A percentile compares a stretch with the other conserved stretches of the same genome.
Conservation (phyloP, 768 basidiomycete species). For the Lactifluus pinguis region DNA sequence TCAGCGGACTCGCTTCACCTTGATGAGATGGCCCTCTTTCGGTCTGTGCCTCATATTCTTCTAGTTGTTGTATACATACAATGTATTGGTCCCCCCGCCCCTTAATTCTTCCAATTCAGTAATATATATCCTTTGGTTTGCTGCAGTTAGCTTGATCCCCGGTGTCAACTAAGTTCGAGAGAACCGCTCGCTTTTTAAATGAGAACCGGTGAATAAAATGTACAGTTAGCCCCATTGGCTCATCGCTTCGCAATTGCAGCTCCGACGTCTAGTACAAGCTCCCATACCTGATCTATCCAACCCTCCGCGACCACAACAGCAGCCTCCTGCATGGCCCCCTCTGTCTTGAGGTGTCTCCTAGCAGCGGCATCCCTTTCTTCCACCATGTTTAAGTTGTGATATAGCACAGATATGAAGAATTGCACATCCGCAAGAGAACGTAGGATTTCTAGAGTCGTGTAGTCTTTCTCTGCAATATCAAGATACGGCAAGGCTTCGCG, state of each 20-base stretch:
- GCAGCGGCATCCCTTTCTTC: conserved; percentile 48
- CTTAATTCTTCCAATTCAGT: background rate
- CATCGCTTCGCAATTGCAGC: conserved; percentile 38
- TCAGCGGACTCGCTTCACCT: conserved; percentile 25
- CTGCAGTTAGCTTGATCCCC: background rate
- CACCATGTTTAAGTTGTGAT: conserved; percentile 55
- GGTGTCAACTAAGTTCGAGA: background rate
- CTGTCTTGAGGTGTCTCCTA: conserved; percentile 38
- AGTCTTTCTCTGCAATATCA: conserved; percentile 57
- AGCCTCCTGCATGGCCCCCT: conserved; percentile 32
- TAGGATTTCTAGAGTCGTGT: conserved; percentile 46
- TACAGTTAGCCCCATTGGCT: background rate
- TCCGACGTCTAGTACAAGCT: conserved; percentile 51
- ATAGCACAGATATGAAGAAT: conserved; percentile 60
- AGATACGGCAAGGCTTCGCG: conserved; percentile 55
- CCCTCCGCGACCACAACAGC: conserved; percentile 41
- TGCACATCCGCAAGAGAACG: conserved; percentile 57
- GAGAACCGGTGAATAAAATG: background rate
- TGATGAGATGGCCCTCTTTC: background rate
- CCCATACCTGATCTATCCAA: conserved; percentile 46
- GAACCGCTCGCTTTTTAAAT: background rate
- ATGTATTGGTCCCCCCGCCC: background rate
- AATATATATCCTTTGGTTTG: background rate
- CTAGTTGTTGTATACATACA: background rate
- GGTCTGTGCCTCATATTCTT: too few species aligned